These are phyloP conservation scores for Malassezia caprae DNA, from an alignment of 1,284 basidiomycete genomes.

Conservation along the genomic window DNA sequence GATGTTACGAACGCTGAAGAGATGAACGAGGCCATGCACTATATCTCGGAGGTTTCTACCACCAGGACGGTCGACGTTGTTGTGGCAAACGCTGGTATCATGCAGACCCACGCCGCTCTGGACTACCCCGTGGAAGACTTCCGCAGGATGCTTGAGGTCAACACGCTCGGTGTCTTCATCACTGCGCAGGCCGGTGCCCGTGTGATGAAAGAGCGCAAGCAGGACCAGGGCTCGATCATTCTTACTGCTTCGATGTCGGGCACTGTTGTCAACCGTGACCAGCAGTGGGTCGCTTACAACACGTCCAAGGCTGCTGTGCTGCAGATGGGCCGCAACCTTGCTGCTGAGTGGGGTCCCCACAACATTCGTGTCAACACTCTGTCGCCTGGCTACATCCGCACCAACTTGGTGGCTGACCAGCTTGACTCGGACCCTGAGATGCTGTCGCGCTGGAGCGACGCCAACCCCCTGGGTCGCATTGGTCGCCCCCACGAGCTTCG, in stretches of 20 bases:
- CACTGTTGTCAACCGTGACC: constrained; percentile 65
- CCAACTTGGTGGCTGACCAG: constrained; percentile 67
- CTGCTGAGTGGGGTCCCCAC: constrained; percentile 64
- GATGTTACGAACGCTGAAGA: constrained; percentile 55
- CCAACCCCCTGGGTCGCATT: constrained; percentile 66
- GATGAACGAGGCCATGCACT: constrained; percentile 45
- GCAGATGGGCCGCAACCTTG: constrained; percentile 72
- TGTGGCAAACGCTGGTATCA: constrained; percentile 66
- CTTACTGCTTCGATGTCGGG: constrained; percentile 79
- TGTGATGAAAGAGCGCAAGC: constrained; percentile 60
- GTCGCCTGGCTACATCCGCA: constrained; percentile 46
- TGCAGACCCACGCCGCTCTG: constrained; percentile 58
- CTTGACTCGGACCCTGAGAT: constrained; percentile 63
- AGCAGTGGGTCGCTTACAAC: constrained; percentile 67
- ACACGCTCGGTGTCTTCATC: constrained; percentile 65
- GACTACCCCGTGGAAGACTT: constrained; percentile 64
- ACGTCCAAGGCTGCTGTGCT: constrained; percentile 69
- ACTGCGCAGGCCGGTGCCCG: constrained; percentile 68
- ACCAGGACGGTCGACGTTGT: constrained; percentile 61
- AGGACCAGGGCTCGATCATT: constrained; percentile 66
- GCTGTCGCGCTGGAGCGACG: constrained; percentile 61
- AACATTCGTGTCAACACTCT: constrained; percentile 53
- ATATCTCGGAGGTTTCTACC: constrained; percentile 41
- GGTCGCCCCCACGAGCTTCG: constrained; percentile 66
- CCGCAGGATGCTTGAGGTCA: constrained; percentile 59